Percentiles rank a stretch among this genome's conserved stretches.
These are phyloP conservation scores for Capsella bursapastoris DNA, from an alignment of 345 rosid genomes.

Conservation along the genomic window DNA sequence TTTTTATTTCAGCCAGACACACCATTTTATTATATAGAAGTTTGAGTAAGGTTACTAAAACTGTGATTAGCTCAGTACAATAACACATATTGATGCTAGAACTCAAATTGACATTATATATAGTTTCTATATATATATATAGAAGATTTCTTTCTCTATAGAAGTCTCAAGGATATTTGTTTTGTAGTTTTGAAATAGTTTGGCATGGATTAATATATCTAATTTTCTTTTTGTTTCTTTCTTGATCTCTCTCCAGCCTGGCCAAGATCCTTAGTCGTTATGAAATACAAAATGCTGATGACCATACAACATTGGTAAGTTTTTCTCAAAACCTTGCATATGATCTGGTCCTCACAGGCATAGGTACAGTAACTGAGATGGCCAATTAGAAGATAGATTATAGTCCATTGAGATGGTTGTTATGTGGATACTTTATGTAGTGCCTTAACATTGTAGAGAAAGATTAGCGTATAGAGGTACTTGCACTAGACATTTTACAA, in stretches of 20 bases:
- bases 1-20: too few relatives aligned
- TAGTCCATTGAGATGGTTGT: not conserved
- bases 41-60: too few relatives aligned
- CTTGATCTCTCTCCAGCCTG: slow-evolving; percentile 31
- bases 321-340: not conserved
- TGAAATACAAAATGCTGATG: slow-evolving; percentile 14
- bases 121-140: not conserved
- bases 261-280: slow-evolving; percentile 21
- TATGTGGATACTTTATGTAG: not conserved
- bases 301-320: slow-evolving; percentile 30
- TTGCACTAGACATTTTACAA: not conserved
- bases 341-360: too few relatives aligned
- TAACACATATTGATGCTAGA: too few relatives aligned
- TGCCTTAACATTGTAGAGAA: slow-evolving; percentile 10
- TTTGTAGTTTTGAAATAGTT: not conserved
- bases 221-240: not conserved
- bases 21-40: too few relatives aligned
- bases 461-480: not conserved
- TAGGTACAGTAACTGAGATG: not conserved
- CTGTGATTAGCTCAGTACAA: too few relatives aligned
- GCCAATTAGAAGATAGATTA: not conserved
- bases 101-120: too few relatives aligned
- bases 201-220: not conserved
- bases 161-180: not conserved
- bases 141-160: not conserved